These are phyloP conservation scores for Rhododendron henanense DNA, from an alignment of 148 eudicot genomes.

Conservation along the genomic window DNA sequence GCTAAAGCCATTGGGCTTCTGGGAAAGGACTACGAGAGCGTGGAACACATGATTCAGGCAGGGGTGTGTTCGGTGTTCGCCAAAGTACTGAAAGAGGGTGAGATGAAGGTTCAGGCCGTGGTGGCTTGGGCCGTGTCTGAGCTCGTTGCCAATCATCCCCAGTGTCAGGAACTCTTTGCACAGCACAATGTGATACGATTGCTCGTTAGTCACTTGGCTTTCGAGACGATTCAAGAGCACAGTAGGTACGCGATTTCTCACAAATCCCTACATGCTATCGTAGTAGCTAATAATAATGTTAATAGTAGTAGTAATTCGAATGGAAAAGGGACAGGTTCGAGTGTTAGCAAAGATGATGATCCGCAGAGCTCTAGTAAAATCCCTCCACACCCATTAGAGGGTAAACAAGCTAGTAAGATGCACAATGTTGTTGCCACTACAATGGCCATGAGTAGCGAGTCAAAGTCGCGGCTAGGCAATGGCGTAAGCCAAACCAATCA, in stretches of 20 bases:
- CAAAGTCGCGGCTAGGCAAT: not conserved
- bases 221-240: conserved; percentile 17
- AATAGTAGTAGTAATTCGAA: not conserved
- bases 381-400: not conserved
- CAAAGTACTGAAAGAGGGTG: conserved; percentile 14
- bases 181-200: conserved; percentile 11
- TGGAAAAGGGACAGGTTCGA: not conserved
- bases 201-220: conserved; percentile 11
- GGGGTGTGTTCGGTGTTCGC: conserved; percentile 8
- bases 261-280: not conserved
- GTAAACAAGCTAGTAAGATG: conserved; percentile 7
- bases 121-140: conserved; percentile 17
- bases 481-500: too few species aligned
- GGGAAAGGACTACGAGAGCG: conserved; percentile 10
- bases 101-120: conserved; percentile 15
- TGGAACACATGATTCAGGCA: not conserved
- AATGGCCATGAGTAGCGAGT: conserved; percentile 3
- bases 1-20: conserved; percentile 4
- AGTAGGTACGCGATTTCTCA: conserved; percentile 4
- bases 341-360: not conserved
- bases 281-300: not conserved
- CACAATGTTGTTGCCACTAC: conserved; percentile 11
- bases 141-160: not conserved
- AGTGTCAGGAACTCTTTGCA: conserved; percentile 10
- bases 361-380: not conserved